Evolutionary conservation across 345 rosid genomes (phyloP).

Genomic region (Dimocarpus longan): DNA sequence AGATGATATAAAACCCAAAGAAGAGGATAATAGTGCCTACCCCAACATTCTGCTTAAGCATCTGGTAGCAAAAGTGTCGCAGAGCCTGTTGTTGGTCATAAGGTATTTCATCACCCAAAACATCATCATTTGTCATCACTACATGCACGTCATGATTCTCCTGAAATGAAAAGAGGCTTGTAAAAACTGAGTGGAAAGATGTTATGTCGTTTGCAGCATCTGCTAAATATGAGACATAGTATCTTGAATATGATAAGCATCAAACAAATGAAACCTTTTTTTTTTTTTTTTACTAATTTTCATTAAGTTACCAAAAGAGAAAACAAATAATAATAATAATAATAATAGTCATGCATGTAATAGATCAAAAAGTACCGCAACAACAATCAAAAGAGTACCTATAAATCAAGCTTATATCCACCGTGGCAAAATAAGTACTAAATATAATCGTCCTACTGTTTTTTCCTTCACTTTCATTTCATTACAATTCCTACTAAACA

Average conservation of each 20-base stretch:
- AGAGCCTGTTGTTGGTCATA: conserved; percentile 63
- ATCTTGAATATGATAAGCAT: not conserved
- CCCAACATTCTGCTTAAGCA: conserved; percentile 62
- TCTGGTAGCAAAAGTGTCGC: conserved; percentile 68
- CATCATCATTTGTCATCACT: conserved; percentile 87
- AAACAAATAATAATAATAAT: not conserved
- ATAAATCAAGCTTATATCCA: not conserved
- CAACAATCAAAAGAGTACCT: not conserved
- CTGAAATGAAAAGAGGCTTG: conserved; percentile 40
- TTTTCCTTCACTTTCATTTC: not conserved
- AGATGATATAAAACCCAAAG: conserved; percentile 7
- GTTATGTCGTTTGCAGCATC: conserved; percentile 7
- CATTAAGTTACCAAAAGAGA: not conserved
- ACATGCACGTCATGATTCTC: conserved; percentile 57
- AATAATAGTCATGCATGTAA: not conserved
- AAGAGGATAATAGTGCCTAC: conserved; percentile 38
- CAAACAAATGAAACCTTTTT: not conserved
- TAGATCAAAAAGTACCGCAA: not conserved
- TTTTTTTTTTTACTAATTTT: not conserved
- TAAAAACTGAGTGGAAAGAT: conserved; percentile 9
- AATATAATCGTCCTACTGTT: not conserved
- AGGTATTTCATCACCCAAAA: conserved; percentile 96
- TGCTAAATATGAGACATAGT: not conserved
- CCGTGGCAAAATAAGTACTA: not conserved
- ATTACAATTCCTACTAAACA: not conserved